Evolutionary conservation across 2,329 filamentous ascomycete species (phyloP).

Genomic region (Zasmidium angulare): DNA sequence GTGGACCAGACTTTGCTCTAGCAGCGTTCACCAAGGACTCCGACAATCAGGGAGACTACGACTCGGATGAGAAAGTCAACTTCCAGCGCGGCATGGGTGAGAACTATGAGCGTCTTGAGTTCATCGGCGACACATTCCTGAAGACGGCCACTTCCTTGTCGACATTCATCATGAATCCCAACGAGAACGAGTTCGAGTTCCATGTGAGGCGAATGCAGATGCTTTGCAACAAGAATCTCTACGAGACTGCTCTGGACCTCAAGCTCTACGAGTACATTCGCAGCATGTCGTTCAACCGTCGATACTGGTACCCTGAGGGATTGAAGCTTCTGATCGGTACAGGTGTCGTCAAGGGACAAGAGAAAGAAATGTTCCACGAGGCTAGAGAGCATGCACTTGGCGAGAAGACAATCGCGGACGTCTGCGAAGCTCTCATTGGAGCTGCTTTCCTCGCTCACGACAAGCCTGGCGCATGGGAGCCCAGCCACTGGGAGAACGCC

Average conservation of each 20-base stretch:
- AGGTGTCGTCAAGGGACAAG: conserved; percentile 37
- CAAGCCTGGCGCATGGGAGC: conserved; percentile 40
- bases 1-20: conserved; percentile 70
- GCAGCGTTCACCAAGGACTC: conserved; percentile 93
- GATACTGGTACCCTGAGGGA: conserved; percentile 85
- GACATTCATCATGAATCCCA: conserved; percentile 72
- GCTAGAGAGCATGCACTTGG: conserved; percentile 65
- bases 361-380: conserved; percentile 41
- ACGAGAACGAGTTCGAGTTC: conserved; percentile 79
- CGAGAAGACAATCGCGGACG: conserved; percentile 79
- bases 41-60: conserved; percentile 74
- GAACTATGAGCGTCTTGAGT: conserved; percentile 93
- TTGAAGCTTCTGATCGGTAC: conserved; percentile 68
- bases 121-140: conserved; percentile 87
- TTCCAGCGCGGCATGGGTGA: conserved; percentile 84
- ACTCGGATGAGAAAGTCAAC: conserved; percentile 63
- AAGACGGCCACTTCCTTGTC: conserved; percentile 95
- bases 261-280: conserved; percentile 75
- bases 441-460: conserved; percentile 67
- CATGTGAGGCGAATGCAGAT: conserved; percentile 90
- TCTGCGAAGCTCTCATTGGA: conserved; percentile 91
- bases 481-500: conserved; percentile 58
- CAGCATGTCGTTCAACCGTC: conserved; percentile 74
- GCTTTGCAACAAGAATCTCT: conserved; percentile 88
- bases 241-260: conserved; percentile 69